Evolutionary conservation across 495 filamentous ascomycete species (phyloP).

Genomic region (Podospora sp.): DNA sequence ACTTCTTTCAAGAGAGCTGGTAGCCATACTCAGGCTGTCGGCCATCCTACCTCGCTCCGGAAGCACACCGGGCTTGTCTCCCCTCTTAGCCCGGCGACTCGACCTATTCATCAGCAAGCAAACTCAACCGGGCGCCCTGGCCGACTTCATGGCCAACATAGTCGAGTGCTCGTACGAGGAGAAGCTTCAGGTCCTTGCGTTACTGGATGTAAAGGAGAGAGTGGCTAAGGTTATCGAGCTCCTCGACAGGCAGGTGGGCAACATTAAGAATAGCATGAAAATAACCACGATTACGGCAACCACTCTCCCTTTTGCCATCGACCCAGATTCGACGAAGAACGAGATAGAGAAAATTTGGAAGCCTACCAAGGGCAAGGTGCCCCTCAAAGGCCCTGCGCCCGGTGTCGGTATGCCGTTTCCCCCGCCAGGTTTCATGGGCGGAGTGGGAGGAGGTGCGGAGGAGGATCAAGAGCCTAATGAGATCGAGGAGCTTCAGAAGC

Average conservation of each 20-base stretch:
- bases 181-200: conserved; percentile 78
- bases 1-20: conserved; percentile 77
- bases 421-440: conserved; percentile 42
- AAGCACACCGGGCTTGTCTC: conserved; percentile 66
- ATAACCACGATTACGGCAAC: conserved; percentile 71
- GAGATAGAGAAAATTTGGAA: conserved; percentile 43
- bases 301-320: conserved; percentile 54
- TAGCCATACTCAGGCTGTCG: conserved; percentile 76
- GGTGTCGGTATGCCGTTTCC: conserved; percentile 44
- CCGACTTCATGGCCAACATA: conserved; percentile 94
- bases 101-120: conserved; percentile 83
- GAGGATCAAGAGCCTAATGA: conserved; percentile 79
- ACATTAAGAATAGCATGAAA: conserved; percentile 79
- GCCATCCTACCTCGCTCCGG: conserved; percentile 67
- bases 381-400: conserved; percentile 25
- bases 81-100: conserved; percentile 79
- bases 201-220: conserved; percentile 74
- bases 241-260: conserved; percentile 73
- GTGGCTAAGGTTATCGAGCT: conserved; percentile 79
- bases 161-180: conserved; percentile 84
- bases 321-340: conserved; percentile 50
- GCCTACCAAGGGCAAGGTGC: conserved; percentile 30
- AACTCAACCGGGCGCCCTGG: conserved; percentile 83
- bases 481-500: conserved; percentile 88
- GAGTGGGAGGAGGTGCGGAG: conserved; percentile 40